phyloP scores from a whole-genome alignment of 257 asterid genomes.

The Capsicum chinense region DNA sequence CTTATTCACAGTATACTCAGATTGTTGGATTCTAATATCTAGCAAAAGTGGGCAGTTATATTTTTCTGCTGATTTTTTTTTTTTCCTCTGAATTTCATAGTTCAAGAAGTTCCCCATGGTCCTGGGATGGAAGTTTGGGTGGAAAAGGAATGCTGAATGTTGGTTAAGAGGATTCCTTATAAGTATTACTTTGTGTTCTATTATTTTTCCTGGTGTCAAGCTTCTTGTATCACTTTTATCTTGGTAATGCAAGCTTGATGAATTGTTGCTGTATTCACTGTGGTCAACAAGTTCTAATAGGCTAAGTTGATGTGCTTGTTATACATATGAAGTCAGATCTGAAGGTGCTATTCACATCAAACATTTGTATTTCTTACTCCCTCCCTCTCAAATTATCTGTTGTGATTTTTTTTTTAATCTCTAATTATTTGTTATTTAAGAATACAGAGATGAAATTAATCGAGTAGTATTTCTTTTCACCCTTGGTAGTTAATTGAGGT shows the following conservation, averaged over 20 bases:
- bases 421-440: too few species aligned
- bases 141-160: background rate
- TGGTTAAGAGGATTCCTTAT: background rate
- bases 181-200: conserved; percentile 7
- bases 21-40: conserved; percentile 63
- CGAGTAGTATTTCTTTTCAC: too few species aligned
- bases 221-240: conserved; percentile 23
- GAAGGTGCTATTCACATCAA: background rate
- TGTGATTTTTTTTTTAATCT: too few species aligned
- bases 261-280: background rate
- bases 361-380: background rate
- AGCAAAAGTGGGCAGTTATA: background rate
- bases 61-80: background rate
- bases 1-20: conserved; percentile 80
- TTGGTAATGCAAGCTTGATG: conserved; percentile 25
- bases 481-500: too few species aligned
- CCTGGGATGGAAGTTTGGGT: background rate
- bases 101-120: background rate
- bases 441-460: too few species aligned
- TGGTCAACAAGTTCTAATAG: conserved; percentile 3
- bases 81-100: background rate
- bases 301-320: background rate
- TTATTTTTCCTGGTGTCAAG: conserved; percentile 23
- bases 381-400: too few species aligned
- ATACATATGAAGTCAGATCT: background rate